Base-by-base conservation (phyloP, 2,329 filamentous ascomycete species). In the Chaetomium sp. region DNA sequence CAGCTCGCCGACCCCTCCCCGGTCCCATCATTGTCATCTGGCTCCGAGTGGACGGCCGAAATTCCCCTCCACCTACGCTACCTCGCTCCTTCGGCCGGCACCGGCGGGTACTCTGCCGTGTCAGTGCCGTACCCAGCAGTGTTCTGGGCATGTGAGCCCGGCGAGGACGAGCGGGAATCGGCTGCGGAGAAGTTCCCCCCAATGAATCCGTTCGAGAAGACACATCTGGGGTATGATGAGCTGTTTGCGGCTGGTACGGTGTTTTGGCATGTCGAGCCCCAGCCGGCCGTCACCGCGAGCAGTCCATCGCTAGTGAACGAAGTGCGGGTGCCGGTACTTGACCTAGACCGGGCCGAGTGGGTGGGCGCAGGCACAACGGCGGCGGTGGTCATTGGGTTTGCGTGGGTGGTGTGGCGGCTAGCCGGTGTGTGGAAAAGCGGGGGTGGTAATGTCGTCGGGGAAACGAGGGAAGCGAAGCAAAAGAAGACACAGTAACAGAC, bases 31-130 rank as follows among this genome's bases (percentile, higher is more conserved):
- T 47, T 36, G 4, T 12, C 51, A n/a, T 5, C 43, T 27, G 8
- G 47, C 4, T 5, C 43, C 33, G 58, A 69, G 1, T 90, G 84
- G 82, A 86, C 79, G 6, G 81, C 80, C 9, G 80, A 86, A 56
- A 80, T 97, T 38, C 91, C 92, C 0, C 78, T 95, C 11, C 92
- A 97, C 67, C 78, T 96, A 3, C 87, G 92, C 36, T 97, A 96
- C 68, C 77, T 95, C 4, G 72, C 77, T 5, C 88, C 88, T 0
- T 76, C 78, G 0, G 69, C 70, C 44, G 76, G 76, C 2, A 69
- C 70, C 44, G 76, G 76, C 2, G 85, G 85, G 2, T 76, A 81
- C 60, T 69, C 72, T 2, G 62, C 76, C 4, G 70, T 85, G 1
- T 73, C 82, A n/a, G 69, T 94, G 0, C 88, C 92, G 0, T 91